These are phyloP conservation scores for Neurospora sp. DNA, from an alignment of 495 filamentous ascomycete species.

Conservation along the genomic window DNA sequence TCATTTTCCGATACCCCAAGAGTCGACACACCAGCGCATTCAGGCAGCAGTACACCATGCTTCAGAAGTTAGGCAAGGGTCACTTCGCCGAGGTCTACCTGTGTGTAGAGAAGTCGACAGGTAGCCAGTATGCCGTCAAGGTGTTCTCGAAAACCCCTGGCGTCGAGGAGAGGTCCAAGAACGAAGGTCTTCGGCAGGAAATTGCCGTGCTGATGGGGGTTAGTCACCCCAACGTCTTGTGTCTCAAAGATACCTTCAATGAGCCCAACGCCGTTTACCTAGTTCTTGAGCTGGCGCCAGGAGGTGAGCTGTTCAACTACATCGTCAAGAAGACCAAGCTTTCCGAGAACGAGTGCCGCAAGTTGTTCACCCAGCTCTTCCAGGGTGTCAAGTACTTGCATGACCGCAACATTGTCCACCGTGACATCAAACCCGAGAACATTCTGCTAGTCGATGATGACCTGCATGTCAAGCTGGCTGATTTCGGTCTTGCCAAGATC, in stretches of 20 bases:
- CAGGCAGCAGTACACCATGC: constrained; percentile 71
- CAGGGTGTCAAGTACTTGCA: constrained; percentile 93
- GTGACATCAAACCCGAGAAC: constrained; percentile 98
- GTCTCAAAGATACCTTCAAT: constrained; percentile 91
- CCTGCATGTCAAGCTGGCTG: constrained; percentile 81
- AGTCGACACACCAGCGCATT: constrained; percentile 68
- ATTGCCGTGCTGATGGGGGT: constrained; percentile 94
- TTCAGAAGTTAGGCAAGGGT: constrained; percentile 86
- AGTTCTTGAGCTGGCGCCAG: constrained; percentile 79
- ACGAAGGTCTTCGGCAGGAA: constrained; percentile 83
- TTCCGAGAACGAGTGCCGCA: constrained; percentile 71
- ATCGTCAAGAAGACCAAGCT: constrained; percentile 85
- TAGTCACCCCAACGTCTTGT: constrained; percentile 89
- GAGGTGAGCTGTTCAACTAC: constrained; percentile 91
- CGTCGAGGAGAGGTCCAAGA: constrained; percentile 70
- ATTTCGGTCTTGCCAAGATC: constrained; percentile 97
- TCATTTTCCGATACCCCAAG: constrained; percentile 82
- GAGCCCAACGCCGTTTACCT: constrained; percentile 86
- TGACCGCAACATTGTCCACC: constrained; percentile 93
- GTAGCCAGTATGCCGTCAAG: constrained; percentile 84
- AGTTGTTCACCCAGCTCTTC: constrained; percentile 84
- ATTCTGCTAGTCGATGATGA: constrained; percentile 81
- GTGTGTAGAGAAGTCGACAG: constrained; percentile 76
- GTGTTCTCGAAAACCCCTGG: constrained; percentile 75
- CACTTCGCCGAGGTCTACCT: constrained; percentile 94